phyloP scores from a whole-genome alignment of 352 stramenopile genomes.

The Phytophthora crassamura region DNA sequence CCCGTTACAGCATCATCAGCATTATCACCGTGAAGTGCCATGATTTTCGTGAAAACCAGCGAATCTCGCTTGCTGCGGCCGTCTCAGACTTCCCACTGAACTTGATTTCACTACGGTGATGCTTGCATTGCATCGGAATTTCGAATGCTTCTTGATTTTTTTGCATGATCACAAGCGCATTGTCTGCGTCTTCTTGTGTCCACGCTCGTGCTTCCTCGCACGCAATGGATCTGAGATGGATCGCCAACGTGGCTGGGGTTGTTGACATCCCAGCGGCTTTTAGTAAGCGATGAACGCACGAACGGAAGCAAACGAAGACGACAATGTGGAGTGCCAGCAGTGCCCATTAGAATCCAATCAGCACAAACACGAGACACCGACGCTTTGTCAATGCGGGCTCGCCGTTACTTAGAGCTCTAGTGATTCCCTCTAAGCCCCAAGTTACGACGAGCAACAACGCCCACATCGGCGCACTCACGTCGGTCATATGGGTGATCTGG shows the following conservation, averaged over 20 bases:
- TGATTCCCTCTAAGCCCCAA: slow-evolving; percentile 42
- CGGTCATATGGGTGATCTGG: slow-evolving; percentile 79
- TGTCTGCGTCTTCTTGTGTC: slow-evolving; percentile 24
- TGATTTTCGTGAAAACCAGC: slow-evolving; percentile 63
- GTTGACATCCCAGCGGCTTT: slow-evolving; percentile 32
- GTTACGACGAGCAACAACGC: slow-evolving; percentile 46
- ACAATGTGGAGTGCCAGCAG: slow-evolving; percentile 38
- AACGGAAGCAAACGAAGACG: slow-evolving; percentile 50
- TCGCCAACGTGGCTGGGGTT: slow-evolving; percentile 7
- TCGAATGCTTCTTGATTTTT: slow-evolving; percentile 22
- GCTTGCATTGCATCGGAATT: neutral
- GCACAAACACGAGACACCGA: slow-evolving; percentile 33
- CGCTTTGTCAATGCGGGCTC: slow-evolving; percentile 11
- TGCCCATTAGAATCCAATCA: slow-evolving; percentile 37
- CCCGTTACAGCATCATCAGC: too few relatives aligned
- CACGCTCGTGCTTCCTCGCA: slow-evolving; percentile 24
- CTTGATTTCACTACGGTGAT: neutral
- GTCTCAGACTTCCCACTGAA: neutral
- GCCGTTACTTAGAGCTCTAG: slow-evolving; percentile 6
- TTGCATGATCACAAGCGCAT: slow-evolving; percentile 25
- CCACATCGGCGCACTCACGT: slow-evolving; percentile 71
- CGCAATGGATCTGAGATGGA: slow-evolving; percentile 16
- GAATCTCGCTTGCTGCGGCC: slow-evolving; percentile 25
- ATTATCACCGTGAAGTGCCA: slow-evolving; percentile 68
- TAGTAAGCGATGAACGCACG: slow-evolving; percentile 40